These are phyloP conservation scores for Dovyalis caffra DNA, from an alignment of 345 rosid species.

Conservation along the genomic window DNA sequence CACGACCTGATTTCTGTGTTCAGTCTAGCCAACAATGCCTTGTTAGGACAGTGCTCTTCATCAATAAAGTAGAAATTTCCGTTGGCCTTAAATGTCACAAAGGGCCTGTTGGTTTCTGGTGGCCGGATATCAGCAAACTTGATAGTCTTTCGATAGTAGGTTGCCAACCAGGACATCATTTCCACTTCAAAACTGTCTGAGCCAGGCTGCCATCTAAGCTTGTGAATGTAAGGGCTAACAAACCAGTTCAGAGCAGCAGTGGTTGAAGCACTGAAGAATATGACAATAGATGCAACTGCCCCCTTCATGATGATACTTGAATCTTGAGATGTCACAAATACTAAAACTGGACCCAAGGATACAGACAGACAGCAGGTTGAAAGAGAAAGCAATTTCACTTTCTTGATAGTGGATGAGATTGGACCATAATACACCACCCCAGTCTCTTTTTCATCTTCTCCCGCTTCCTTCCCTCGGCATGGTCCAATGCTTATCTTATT, in stretches of 20 bases:
- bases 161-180: constrained; percentile 92
- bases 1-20: constrained; percentile 59
- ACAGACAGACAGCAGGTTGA: constrained; percentile 97
- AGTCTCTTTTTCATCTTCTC: constrained; percentile 46
- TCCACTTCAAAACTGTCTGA: constrained; percentile 86
- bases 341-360: constrained; percentile 82
- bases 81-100: constrained; percentile 79
- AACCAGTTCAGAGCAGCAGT: constrained; percentile 88
- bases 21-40: constrained; percentile 81
- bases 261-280: constrained; percentile 80
- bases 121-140: constrained; percentile 75
- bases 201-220: constrained; percentile 89
- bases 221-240: constrained; percentile 89
- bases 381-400: constrained; percentile 88
- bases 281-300: constrained; percentile 81
- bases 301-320: constrained; percentile 84
- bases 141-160: constrained; percentile 54
- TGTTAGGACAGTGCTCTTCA: constrained; percentile 77
- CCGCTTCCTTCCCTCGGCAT: constrained; percentile 27
- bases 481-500: constrained; percentile 83
- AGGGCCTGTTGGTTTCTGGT: constrained; percentile 81
- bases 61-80: constrained; percentile 73
- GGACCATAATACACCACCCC: constrained; percentile 72
- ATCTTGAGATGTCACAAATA: constrained; percentile 87
- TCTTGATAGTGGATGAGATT: constrained; percentile 82